These are phyloP conservation scores for Lentinula lateritia DNA, from an alignment of 768 basidiomycete species.

Conservation along the genomic window DNA sequence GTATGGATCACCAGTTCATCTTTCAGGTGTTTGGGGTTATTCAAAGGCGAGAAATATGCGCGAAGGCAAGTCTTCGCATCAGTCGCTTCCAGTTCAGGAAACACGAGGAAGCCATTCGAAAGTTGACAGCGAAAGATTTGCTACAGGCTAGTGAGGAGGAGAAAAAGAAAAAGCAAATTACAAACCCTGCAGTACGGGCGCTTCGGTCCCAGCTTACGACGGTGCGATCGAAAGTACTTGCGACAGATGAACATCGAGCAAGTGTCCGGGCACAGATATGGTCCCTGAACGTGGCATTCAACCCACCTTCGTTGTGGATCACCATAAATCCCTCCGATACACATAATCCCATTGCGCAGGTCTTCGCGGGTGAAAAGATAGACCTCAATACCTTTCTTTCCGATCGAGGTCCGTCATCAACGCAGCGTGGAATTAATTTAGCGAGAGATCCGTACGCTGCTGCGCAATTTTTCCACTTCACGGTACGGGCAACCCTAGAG, in stretches of 20 bases:
- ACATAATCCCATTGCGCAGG: slow-evolving; percentile 37
- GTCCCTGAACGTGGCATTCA: slow-evolving; percentile 17
- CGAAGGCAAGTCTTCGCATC: slow-evolving; percentile 16
- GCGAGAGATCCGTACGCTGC: slow-evolving; percentile 35
- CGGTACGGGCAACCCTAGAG: slow-evolving; percentile 9
- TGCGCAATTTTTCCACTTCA: no score
- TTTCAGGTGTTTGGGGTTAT: slow-evolving; percentile 25
- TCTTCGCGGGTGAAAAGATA: slow-evolving; percentile 36
- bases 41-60: slow-evolving; percentile 22
- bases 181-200: slow-evolving; percentile 19
- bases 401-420: slow-evolving; percentile 18
- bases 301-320: slow-evolving; percentile 30
- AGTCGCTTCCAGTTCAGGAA: no score
- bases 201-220: slow-evolving; percentile 22
- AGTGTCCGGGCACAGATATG: slow-evolving; percentile 24
- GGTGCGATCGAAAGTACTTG: slow-evolving; percentile 17
- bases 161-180: slow-evolving; percentile 9
- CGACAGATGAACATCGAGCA: slow-evolving; percentile 24
- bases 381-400: slow-evolving; percentile 32
- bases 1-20: slow-evolving; percentile 22
- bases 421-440: slow-evolving; percentile 18
- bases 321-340: slow-evolving; percentile 36
- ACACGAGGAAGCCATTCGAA: no score
- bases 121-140: slow-evolving; percentile 20
- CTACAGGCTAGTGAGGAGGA: slow-evolving; percentile 30